Evolutionary conservation across 139 green algal species (phyloP).

Genomic region (Nannochloris sp.): DNA sequence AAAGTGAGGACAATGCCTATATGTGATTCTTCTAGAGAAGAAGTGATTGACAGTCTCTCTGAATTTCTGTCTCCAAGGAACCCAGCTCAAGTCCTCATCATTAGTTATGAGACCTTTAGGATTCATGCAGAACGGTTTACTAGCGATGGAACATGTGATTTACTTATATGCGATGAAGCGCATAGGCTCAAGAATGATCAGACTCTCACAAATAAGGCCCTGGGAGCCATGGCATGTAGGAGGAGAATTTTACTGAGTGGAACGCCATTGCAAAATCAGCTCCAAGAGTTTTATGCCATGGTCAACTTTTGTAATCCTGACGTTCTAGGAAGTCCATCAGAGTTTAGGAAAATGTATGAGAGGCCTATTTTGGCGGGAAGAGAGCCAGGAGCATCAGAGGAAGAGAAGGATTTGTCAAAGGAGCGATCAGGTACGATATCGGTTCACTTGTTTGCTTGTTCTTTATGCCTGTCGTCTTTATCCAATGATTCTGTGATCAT

Average conservation of each 20-base stretch:
- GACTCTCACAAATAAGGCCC: conserved; percentile 81
- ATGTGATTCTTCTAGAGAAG: conserved; percentile 75
- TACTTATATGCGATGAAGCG: conserved; percentile 97
- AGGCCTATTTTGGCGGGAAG: conserved; percentile 67
- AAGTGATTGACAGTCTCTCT: conserved; percentile 69
- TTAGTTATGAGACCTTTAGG: conserved; percentile 97
- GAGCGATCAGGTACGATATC: conserved; percentile 36
- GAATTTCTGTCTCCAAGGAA: conserved; percentile 62
- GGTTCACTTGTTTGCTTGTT: no score
- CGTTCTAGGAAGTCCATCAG: conserved; percentile 64
- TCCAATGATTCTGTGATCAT: no score
- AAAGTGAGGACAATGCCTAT: conserved; percentile 71
- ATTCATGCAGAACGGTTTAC: conserved; percentile 70
- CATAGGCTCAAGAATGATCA: conserved; percentile 96
- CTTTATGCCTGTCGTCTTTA: no score
- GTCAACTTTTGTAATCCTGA: conserved; percentile 95
- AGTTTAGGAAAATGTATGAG: conserved; percentile 74
- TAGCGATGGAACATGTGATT: conserved; percentile 60
- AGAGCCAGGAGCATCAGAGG: conserved; percentile 74
- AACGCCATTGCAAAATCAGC: conserved; percentile 93
- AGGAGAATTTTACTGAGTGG: conserved; percentile 91
- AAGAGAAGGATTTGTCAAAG: conserved; percentile 37
- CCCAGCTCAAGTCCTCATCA: conserved; percentile 62
- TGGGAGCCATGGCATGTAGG: conserved; percentile 71
- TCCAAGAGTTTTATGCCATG: conserved; percentile 89